phyloP scores from a whole-genome alignment of 352 stramenopile genomes.

The Peronospora destructor region DNA sequence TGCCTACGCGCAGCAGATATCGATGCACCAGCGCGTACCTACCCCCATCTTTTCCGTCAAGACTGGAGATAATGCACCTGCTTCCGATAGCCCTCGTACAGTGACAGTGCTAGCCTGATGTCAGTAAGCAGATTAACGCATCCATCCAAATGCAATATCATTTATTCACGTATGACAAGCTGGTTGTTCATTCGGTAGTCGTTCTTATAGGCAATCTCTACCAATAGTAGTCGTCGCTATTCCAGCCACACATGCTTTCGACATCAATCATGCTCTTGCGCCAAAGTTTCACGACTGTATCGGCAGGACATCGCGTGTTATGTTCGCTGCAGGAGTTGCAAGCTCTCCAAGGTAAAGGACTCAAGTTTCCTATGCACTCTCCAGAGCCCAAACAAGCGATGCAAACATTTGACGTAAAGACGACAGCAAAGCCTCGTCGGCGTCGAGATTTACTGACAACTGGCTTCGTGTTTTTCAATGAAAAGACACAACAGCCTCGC shows the following conservation, averaged over 20 bases:
- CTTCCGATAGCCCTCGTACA: constrained; percentile 9
- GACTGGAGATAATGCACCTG: constrained; percentile 16
- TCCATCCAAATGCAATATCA: constrained; percentile 1
- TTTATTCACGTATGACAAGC: background rate
- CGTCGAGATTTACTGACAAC: constrained; percentile 34
- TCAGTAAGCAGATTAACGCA: constrained; percentile 10
- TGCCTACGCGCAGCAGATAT: constrained; percentile 42
- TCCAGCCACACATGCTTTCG: constrained; percentile 4
- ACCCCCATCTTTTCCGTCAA: constrained; percentile 53
- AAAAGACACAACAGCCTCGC: constrained; percentile 33
- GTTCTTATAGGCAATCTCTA: background rate
- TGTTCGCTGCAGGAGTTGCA: constrained; percentile 51
- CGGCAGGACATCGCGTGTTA: constrained; percentile 29
- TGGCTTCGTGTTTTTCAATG: constrained; percentile 60
- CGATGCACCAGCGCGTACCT: constrained; percentile 58
- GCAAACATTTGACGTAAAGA: background rate
- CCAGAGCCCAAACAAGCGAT: constrained; percentile 6
- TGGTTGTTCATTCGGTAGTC: too few relatives aligned
- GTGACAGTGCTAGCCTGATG: constrained; percentile 25
- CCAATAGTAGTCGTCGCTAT: constrained; percentile 11
- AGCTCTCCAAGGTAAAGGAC: constrained; percentile 29
- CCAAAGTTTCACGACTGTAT: constrained; percentile 17
- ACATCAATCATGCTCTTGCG: constrained; percentile 11
- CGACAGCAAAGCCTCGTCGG: constrained; percentile 7
- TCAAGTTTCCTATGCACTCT: constrained; percentile 54